Percentiles rank a stretch among this genome's conserved stretches.
Evolutionary conservation across 257 asterid species (phyloP).

Genomic region (Cruciata laevipes): DNA sequence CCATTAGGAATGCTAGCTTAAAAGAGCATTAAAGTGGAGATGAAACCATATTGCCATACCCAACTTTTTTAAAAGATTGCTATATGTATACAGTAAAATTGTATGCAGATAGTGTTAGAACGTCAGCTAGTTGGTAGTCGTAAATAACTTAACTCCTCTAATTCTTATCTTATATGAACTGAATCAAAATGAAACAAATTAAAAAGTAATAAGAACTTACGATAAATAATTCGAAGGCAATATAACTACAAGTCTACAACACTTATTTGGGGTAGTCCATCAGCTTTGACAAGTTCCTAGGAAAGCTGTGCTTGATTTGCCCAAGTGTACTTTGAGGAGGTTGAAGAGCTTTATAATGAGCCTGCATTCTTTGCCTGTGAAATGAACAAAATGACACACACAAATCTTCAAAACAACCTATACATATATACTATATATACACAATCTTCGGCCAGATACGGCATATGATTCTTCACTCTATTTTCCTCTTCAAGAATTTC

Average conservation of each 20-base stretch:
- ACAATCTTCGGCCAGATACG: neutral
- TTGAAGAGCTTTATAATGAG: neutral
- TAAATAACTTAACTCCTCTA: no score
- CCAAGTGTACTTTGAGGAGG: neutral
- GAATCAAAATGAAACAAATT: no score
- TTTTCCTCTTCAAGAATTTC: constrained; percentile 2
- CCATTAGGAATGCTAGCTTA: no score
- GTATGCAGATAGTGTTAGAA: no score
- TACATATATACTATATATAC: neutral
- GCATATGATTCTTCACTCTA: neutral
- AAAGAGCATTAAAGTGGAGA: no score
- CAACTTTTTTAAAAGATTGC: no score
- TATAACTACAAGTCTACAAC: neutral
- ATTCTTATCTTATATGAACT: neutral
- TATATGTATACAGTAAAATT: no score
- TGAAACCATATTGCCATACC: no score
- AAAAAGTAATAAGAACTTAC: no score
- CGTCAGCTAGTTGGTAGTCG: no score
- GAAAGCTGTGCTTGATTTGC: neutral
- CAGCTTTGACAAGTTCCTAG: neutral
- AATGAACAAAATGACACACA: neutral
- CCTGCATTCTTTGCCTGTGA: neutral
- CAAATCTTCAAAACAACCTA: neutral
- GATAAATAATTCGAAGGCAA: neutral
- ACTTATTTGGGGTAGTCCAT: neutral